These are phyloP conservation scores for Phytopythium sindhum DNA, from an alignment of 352 stramenopile genomes.

Conservation along the genomic window DNA sequence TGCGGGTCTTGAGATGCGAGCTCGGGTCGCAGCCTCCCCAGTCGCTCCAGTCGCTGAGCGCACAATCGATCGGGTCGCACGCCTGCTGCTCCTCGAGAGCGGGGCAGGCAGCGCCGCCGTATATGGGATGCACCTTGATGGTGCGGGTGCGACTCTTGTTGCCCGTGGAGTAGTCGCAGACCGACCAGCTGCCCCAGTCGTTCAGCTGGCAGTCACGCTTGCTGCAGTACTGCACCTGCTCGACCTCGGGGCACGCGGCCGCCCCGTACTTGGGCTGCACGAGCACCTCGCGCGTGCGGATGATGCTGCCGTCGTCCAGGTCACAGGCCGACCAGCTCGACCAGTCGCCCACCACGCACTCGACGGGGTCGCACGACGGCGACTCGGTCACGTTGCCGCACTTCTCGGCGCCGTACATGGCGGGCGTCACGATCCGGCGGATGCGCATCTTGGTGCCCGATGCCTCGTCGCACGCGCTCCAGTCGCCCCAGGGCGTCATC, in stretches of 20 bases:
- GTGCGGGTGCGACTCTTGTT: constrained; percentile 45
- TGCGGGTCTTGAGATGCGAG: constrained; percentile 25
- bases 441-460: constrained; percentile 24
- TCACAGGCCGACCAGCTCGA: constrained; percentile 27
- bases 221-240: constrained; percentile 25
- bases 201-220: constrained; percentile 45
- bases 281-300: constrained; percentile 24
- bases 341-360: constrained; percentile 38
- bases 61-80: constrained; percentile 32
- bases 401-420: constrained; percentile 19
- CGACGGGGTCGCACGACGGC: constrained; percentile 24
- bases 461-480: constrained; percentile 34
- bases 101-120: constrained; percentile 25
- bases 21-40: constrained; percentile 46
- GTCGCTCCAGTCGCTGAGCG: constrained; percentile 35
- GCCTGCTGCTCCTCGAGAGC: constrained; percentile 11
- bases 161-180: constrained; percentile 36
- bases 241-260: constrained; percentile 14
- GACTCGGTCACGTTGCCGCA: constrained; percentile 27
- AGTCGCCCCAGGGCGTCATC: constrained; percentile 32
- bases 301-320: constrained; percentile 17
- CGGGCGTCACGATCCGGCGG: constrained; percentile 16
- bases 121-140: constrained; percentile 30
- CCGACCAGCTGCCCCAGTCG: constrained; percentile 37
- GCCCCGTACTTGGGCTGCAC: constrained; percentile 24